phyloP scores from a whole-genome alignment of 2,329 filamentous ascomycete genomes.

The Verticillium nubilum region DNA sequence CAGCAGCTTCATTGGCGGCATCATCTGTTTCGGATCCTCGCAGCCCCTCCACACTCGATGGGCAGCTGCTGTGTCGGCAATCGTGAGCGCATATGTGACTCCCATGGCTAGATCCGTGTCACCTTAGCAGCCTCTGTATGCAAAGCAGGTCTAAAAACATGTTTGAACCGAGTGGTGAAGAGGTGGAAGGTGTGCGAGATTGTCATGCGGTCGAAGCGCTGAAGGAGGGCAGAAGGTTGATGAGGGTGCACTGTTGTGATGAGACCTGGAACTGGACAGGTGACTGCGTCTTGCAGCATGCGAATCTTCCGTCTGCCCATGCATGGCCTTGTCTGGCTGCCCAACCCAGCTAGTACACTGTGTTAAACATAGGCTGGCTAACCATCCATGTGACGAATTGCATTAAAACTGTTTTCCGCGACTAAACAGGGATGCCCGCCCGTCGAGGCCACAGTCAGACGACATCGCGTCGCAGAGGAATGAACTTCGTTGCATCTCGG shows the following conservation, averaged over 20 bases:
- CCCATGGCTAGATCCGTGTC: slow-evolving; percentile 21
- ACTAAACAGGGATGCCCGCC: background rate
- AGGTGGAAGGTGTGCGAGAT: slow-evolving; percentile 9
- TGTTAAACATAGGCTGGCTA: background rate
- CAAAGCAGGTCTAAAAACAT: slow-evolving; percentile 3
- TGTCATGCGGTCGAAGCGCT: background rate
- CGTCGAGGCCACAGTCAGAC: background rate
- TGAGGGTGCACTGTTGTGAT: background rate
- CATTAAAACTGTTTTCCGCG: background rate
- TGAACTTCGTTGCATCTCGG: background rate
- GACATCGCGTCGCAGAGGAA: background rate
- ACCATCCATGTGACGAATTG: background rate
- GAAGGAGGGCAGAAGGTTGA: background rate
- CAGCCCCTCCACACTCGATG: slow-evolving; percentile 4
- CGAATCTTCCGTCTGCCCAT: background rate
- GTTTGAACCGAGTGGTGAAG: slow-evolving; percentile 4
- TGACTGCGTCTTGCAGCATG: background rate
- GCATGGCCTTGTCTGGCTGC: background rate
- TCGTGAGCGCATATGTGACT: slow-evolving; percentile 22
- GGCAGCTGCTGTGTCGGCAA: slow-evolving; percentile 16
- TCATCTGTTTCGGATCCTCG: slow-evolving; percentile 5
- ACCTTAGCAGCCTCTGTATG: slow-evolving; percentile 12
- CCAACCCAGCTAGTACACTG: background rate
- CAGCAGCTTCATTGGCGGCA: background rate
- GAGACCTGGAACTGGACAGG: background rate